Base-by-base conservation (phyloP, 768 basidiomycete species). In the Auricularia sp. region DNA sequence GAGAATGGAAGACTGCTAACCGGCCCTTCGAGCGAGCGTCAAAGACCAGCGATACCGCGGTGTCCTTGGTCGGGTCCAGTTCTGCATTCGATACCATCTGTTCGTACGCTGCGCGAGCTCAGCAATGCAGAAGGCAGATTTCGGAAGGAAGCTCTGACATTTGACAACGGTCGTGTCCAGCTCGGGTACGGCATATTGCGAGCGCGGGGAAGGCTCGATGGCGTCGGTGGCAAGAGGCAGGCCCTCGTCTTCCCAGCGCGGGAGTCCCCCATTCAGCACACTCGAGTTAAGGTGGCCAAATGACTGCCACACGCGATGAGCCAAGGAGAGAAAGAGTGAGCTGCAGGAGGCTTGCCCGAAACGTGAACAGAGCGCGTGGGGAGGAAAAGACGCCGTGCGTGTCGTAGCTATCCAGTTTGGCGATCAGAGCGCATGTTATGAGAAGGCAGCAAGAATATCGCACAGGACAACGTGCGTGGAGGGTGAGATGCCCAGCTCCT, bases 331-430 rank as follows among this genome's bases (percentile, higher is more conserved):
- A 21, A 8, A 21, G 43, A 44, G 47, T 8, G 21, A 18, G 10
- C 47, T 6, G 47, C 47, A 42, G 11, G 21, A 6, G 16, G 60
- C 67, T 29, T 63, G 75, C 76, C 62, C 90, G 84, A 82, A 98
- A 97, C 80, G 92, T 98, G 79, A 91, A 98, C 54, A 94, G 81
- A 1, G 93, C 92, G 65, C 97, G 84, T 63, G 97, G 95, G 23
- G 93, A 84, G 2, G 91, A 93, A 79, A 98, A 98, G 18, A 98
- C 78, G 11, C 97, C 96, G 64, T 88, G 83, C 1, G 87, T 79
- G 73, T 99, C 97, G 73, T 98, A 99, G 67, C 90, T 91, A 71
- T 44, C 62, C 62, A 56, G 66, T 63, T 62, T 62, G 62, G 44
- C n/a, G 16, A 39, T 59, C 16, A 67, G 35, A 42, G 64, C 62